Evolutionary conservation across 306 rosid species (phyloP).

Genomic region (Vigna unguiculata): DNA sequence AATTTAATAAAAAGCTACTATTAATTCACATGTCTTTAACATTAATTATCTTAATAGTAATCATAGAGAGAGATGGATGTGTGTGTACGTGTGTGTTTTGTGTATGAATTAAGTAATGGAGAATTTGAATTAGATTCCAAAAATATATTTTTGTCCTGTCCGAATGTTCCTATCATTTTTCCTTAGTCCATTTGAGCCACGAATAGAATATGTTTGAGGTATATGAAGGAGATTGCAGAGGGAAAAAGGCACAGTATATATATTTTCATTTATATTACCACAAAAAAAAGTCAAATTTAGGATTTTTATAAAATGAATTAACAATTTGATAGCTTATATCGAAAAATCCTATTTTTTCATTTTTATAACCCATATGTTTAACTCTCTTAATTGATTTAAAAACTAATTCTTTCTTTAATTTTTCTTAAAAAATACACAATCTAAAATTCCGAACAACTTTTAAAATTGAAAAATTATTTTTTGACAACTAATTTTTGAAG

Average conservation of each 20-base stretch:
- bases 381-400: background rate
- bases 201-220: background rate
- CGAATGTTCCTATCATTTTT: background rate
- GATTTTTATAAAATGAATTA: background rate
- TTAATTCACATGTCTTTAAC: too few species aligned
- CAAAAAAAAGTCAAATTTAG: background rate
- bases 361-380: background rate
- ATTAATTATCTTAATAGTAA: too few species aligned
- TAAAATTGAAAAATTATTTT: too few species aligned
- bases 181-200: background rate
- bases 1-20: too few species aligned
- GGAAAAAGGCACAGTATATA: too few species aligned
- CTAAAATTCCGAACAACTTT: background rate
- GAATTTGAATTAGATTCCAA: slow-evolving; percentile 1
- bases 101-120: too few species aligned
- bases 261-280: background rate
- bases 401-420: background rate
- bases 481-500: too few species aligned
- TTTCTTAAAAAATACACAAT: background rate
- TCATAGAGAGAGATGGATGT: too few species aligned
- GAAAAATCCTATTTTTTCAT: too few species aligned
- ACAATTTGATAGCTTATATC: background rate
- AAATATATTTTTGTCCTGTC: background rate
- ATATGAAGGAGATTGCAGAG: background rate
- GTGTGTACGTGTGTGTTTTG: too few species aligned